phyloP scores from a whole-genome alignment of 352 stramenopile species.

The Pythium monospermum region DNA sequence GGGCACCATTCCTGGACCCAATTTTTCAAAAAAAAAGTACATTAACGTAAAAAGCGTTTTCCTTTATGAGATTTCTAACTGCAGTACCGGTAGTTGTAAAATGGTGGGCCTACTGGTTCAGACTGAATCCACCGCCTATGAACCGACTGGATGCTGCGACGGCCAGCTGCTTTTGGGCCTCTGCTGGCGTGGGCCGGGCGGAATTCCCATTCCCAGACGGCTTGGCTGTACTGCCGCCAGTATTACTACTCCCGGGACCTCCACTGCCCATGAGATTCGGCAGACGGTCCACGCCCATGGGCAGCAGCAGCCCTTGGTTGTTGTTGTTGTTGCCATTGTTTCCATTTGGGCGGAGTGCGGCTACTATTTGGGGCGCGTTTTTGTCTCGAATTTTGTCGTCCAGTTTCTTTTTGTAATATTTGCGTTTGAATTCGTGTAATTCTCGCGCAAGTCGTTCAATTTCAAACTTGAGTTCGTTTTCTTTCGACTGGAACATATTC shows the following conservation, averaged over 20 bases:
- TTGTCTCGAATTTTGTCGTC: conserved; percentile 81
- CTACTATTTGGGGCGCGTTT: conserved; percentile 28
- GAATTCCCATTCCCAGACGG: background rate
- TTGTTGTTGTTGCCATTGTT: too few species aligned
- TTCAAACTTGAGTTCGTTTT: conserved; percentile 95
- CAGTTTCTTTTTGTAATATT: conserved; percentile 94
- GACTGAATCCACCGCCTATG: conserved; percentile 91
- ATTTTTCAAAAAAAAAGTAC: too few species aligned
- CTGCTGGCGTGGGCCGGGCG: conserved; percentile 39
- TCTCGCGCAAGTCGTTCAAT: conserved; percentile 90
- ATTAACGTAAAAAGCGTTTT: too few species aligned
- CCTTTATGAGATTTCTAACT: too few species aligned
- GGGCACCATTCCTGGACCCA: too few species aligned
- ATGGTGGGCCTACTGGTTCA: conserved; percentile 91
- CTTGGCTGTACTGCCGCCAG: conserved; percentile 18
- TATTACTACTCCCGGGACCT: too few species aligned
- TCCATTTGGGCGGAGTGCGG: conserved; percentile 25
- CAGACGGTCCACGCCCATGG: conserved; percentile 21
- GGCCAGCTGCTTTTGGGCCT: conserved; percentile 82
- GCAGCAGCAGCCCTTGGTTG: too few species aligned
- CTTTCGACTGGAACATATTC: conserved; percentile 95
- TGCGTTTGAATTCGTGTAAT: conserved; percentile 93
- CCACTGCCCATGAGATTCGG: conserved; percentile 26
- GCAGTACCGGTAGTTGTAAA: too few species aligned
- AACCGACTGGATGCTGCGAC: conserved; percentile 85